phyloP scores from a whole-genome alignment of 2,329 filamentous ascomycete genomes.

The Cercospora sp. region DNA sequence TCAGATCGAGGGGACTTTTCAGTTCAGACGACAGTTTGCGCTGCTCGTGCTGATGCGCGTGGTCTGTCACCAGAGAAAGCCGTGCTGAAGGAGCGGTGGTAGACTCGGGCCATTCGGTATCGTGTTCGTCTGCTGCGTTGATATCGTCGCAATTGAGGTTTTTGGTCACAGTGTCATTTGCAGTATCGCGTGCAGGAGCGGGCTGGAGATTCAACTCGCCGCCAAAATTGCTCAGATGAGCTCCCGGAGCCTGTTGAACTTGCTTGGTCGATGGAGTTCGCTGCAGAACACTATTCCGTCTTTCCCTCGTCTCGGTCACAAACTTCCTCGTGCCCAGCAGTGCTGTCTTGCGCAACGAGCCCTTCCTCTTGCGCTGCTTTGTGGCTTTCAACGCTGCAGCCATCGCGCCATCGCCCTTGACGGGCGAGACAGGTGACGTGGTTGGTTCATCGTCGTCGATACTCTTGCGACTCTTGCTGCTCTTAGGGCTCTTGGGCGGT shows the following conservation, averaged over 20 bases:
- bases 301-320: slow-evolving; percentile 59
- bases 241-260: slow-evolving; percentile 2
- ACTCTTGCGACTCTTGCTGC: slow-evolving; percentile 32
- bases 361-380: slow-evolving; percentile 69
- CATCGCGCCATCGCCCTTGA: slow-evolving; percentile 28
- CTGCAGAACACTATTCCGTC: slow-evolving; percentile 43
- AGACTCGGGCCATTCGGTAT: slow-evolving; percentile 37
- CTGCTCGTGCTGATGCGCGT: slow-evolving; percentile 19
- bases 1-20: slow-evolving; percentile 36
- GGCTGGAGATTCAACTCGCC: background rate
- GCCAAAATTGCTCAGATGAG: background rate
- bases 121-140: slow-evolving; percentile 32
- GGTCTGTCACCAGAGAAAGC: slow-evolving; percentile 34
- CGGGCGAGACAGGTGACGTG: slow-evolving; percentile 30
- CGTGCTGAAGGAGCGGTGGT: slow-evolving; percentile 31
- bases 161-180: slow-evolving; percentile 21
- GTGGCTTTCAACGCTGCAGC: slow-evolving; percentile 32
- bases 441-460: slow-evolving; percentile 37
- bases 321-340: slow-evolving; percentile 69
- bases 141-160: slow-evolving; percentile 44
- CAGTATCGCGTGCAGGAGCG: slow-evolving; percentile 8
- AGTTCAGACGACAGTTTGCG: slow-evolving; percentile 24
- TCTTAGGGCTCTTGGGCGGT: slow-evolving; percentile 33
- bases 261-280: slow-evolving; percentile 37
- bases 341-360: slow-evolving; percentile 83